Evolutionary conservation across 805 yeast species (phyloP).

Genomic region (Candida loeiensis): DNA sequence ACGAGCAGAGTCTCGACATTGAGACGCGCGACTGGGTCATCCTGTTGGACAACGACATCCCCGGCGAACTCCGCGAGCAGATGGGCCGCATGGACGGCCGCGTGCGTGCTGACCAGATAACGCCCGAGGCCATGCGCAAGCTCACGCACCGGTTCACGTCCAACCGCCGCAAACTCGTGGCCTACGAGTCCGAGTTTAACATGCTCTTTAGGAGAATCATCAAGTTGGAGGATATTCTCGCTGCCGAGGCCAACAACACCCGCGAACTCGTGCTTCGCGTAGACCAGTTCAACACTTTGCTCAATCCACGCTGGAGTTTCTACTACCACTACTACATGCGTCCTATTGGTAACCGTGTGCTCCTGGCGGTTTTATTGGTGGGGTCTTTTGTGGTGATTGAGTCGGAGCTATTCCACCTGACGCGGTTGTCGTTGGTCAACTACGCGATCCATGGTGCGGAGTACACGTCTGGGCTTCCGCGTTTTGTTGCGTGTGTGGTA

Average conservation of each 20-base stretch:
- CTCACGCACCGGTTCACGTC: slow-evolving; percentile 51
- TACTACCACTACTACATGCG: slow-evolving; percentile 38
- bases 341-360: slow-evolving; percentile 45
- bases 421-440: slow-evolving; percentile 60
- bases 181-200: slow-evolving; percentile 57
- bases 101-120: slow-evolving; percentile 34
- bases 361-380: slow-evolving; percentile 39
- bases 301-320: slow-evolving; percentile 41
- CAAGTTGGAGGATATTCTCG: slow-evolving; percentile 55
- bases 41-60: slow-evolving; percentile 45
- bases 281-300: slow-evolving; percentile 17
- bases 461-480: slow-evolving; percentile 20
- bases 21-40: slow-evolving; percentile 63
- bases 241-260: slow-evolving; percentile 30
- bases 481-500: slow-evolving; percentile 40
- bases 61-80: slow-evolving; percentile 32
- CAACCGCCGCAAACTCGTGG: slow-evolving; percentile 49
- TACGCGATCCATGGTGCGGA: slow-evolving; percentile 34
- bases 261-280: slow-evolving; percentile 19
- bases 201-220: slow-evolving; percentile 47
- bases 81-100: slow-evolving; percentile 23
- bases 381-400: slow-evolving; percentile 58
- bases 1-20: slow-evolving; percentile 38
- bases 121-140: slow-evolving; percentile 43
- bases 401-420: slow-evolving; percentile 73